Base-by-base conservation (phyloP, 148 eudicot genomes). In the Rhododendron mucronatum region DNA sequence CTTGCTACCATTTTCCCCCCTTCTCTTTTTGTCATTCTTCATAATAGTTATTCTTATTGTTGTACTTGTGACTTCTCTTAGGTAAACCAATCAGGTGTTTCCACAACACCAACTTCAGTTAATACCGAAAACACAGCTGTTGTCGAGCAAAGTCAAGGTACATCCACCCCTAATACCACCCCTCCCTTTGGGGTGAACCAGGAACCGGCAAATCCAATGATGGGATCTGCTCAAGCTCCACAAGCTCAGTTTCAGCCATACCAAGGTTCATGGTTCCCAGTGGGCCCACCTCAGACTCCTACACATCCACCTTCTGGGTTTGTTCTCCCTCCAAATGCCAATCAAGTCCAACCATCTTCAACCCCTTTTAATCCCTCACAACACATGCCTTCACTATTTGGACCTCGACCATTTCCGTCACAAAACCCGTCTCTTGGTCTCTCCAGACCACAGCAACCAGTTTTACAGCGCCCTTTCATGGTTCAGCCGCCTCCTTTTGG, bases 211-310 rank as follows among this genome's bases (percentile, higher is more conserved):
- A 96, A 86, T 80, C 86, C 90, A 82, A 81, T 59, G 83, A 35
- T 82, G 47, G 94, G 91, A 82, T 63, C 94, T 80, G 77, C 87
- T 71, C 85, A 85, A 86, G 89, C 88, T 89, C 89, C 86, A 12
- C 93, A 69, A 71, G 90, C 89, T 61, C 91, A 86, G 69, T 92
- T 92, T 87, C 95, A 88, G 84, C 90, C 88, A 75, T 88, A 89
- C 87, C 90, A 90, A 79, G 87, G 86, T 84, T 86, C 93, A 55
- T 96, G 98, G 99, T 88, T 91, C 86, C 90, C 92, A 30, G 41
- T 82, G 44, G 88, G 87, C 78, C 89, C 86, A 86, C 69, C 91
- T 88, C 87, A 88, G 71, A 84, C 16, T 81, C 85, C 74, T 37
- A 44, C 73, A 15, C 77, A 26, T 83, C 65, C 76, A 76, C 82